phyloP scores from a whole-genome alignment of 108 stramenopile genomes.

The Skeletonema potamos region DNA sequence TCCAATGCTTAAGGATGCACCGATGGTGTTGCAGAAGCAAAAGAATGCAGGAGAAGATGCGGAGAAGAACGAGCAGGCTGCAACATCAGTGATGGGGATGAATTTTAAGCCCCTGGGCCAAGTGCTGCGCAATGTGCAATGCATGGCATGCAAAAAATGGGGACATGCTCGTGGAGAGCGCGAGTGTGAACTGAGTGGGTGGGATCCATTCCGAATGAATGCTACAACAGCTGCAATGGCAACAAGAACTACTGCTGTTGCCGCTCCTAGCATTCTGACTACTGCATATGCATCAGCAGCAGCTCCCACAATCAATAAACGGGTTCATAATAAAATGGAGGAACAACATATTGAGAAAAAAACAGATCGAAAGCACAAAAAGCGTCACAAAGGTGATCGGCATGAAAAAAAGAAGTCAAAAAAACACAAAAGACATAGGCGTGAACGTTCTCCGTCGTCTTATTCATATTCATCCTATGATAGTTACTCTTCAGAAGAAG shows the following conservation, averaged over 20 bases:
- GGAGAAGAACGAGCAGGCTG: slow-evolving; percentile 42
- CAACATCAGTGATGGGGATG: slow-evolving; percentile 30
- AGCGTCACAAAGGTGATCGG: slow-evolving; percentile 8
- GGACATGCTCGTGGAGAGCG: slow-evolving; percentile 82
- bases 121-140: slow-evolving; percentile 77
- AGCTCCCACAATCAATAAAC: background rate
- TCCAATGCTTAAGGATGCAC: slow-evolving; percentile 80
- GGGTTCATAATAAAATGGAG: background rate
- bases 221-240: background rate
- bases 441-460: slow-evolving; percentile 13
- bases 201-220: slow-evolving; percentile 73
- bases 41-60: slow-evolving; percentile 1
- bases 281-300: background rate
- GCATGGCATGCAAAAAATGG: slow-evolving; percentile 80
- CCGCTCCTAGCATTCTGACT: background rate
- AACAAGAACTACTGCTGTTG: background rate
- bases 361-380: slow-evolving; percentile 6
- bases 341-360: background rate
- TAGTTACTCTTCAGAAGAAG: background rate
- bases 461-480: slow-evolving; percentile 6
- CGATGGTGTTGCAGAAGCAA: slow-evolving; percentile 58
- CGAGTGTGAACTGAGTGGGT: slow-evolving; percentile 75
- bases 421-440: slow-evolving; percentile 7
- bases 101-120: slow-evolving; percentile 81
- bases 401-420: slow-evolving; percentile 3